Evolutionary conservation across 1,284 basidiomycete species (phyloP).

Genomic region (Leccinum angustisporum): DNA sequence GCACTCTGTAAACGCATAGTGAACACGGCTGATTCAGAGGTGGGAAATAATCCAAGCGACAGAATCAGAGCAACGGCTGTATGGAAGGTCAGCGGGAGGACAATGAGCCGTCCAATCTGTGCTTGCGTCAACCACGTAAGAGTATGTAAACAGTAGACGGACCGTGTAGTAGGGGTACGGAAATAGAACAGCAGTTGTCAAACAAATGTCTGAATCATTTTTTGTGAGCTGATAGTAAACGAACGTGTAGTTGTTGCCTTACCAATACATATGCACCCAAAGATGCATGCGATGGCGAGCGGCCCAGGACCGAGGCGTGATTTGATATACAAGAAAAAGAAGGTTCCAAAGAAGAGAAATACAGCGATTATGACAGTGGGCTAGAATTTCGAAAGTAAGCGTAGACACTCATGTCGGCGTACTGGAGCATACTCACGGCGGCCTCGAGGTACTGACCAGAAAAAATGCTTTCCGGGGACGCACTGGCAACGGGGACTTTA

Average conservation of each 20-base stretch:
- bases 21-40: slow-evolving; percentile 64
- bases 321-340: slow-evolving; percentile 64
- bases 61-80: slow-evolving; percentile 55
- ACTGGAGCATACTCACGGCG: slow-evolving; percentile 40
- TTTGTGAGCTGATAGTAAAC: not conserved
- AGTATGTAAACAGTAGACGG: slow-evolving; percentile 11
- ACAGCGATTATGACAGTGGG: slow-evolving; percentile 62
- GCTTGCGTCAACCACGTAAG: slow-evolving; percentile 7
- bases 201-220: slow-evolving; percentile 48
- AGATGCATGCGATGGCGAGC: slow-evolving; percentile 56
- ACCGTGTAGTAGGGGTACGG: slow-evolving; percentile 67
- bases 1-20: slow-evolving; percentile 50
- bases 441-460: slow-evolving; percentile 61
- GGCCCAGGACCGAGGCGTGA: slow-evolving; percentile 66
- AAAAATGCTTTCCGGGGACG: slow-evolving; percentile 38
- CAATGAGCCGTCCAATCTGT: slow-evolving; percentile 50
- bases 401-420: not conserved
- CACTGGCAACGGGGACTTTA: slow-evolving; percentile 39
- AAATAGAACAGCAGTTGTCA: slow-evolving; percentile 61
- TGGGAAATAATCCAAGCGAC: slow-evolving; percentile 64
- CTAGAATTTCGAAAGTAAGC: slow-evolving; percentile 27
- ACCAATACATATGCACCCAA: slow-evolving; percentile 62
- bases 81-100: slow-evolving; percentile 65
- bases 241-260: slow-evolving; percentile 11
- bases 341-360: slow-evolving; percentile 67